A percentile compares a stretch with the other conserved stretches of the same genome.
These are phyloP conservation scores for Suillus sp. DNA, from an alignment of 768 basidiomycete species.

Conservation along the genomic window DNA sequence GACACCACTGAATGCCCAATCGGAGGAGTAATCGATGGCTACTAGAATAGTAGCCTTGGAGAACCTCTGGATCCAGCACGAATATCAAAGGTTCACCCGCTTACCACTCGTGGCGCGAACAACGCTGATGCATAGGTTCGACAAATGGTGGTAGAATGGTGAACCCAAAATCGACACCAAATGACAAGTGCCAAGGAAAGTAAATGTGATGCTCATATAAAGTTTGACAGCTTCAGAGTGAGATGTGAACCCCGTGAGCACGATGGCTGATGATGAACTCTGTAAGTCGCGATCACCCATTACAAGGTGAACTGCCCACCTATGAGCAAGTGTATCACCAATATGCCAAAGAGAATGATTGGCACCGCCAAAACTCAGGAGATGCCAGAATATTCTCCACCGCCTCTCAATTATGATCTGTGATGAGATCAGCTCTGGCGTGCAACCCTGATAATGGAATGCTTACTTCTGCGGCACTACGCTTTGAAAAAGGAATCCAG, in stretches of 20 bases:
- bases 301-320: neutral
- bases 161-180: neutral
- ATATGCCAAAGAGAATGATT: neutral
- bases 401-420: neutral
- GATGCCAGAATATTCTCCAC: neutral
- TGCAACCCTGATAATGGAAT: neutral
- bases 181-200: neutral
- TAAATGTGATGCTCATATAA: neutral
- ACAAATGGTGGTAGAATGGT: neutral
- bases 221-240: neutral
- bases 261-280: neutral
- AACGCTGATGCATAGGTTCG: neutral
- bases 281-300: neutral
- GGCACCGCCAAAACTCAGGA: neutral
- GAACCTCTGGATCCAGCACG: neutral
- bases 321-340: neutral
- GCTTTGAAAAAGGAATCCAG: neutral
- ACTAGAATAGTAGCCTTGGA: neutral
- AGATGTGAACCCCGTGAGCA: neutral
- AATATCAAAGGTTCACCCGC: neutral
- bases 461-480: neutral
- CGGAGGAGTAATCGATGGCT: neutral
- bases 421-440: neutral
- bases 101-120: too few species aligned
- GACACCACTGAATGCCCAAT: neutral